A percentile compares a stretch with the other conserved stretches of the same genome.
Conservation (phyloP, 1,284 basidiomycete genomes). For the Tilletia indica region DNA sequence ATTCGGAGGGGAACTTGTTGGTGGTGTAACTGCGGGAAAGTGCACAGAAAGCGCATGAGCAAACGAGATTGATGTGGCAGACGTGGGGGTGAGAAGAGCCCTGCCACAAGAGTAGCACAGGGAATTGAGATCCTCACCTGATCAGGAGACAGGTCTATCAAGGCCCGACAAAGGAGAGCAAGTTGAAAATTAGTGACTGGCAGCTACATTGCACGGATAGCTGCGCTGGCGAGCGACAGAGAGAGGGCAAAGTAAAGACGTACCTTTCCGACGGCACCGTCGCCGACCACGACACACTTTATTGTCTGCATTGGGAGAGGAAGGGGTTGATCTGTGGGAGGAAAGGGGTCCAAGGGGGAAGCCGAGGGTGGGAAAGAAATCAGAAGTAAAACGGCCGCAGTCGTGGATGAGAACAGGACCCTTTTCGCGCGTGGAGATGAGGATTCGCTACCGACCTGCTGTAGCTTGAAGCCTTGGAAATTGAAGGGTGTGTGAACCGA, state of each 20-base stretch:
- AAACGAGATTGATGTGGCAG: neutral
- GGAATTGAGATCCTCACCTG: conserved; percentile 56
- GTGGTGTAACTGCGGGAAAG: conserved; percentile 76
- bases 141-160: conserved; percentile 93
- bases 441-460: too few relatives aligned
- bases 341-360: too few relatives aligned
- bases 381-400: too few relatives aligned
- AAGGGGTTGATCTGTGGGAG: neutral
- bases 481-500: too few relatives aligned
- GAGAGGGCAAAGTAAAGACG: neutral
- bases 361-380: too few relatives aligned
- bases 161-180: neutral
- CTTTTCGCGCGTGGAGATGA: too few relatives aligned
- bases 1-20: conserved; percentile 75
- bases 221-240: too few relatives aligned
- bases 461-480: too few relatives aligned
- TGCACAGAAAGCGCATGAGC: neutral
- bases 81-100: neutral
- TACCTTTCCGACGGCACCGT: conserved; percentile 99
- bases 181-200: neutral
- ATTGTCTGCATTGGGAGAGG: conserved; percentile 53
- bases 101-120: too few relatives aligned
- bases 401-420: too few relatives aligned
- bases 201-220: too few relatives aligned
- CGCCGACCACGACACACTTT: conserved; percentile 93